Conservation (phyloP, 2,329 filamentous ascomycete genomes). For the Balansia obtecta region DNA sequence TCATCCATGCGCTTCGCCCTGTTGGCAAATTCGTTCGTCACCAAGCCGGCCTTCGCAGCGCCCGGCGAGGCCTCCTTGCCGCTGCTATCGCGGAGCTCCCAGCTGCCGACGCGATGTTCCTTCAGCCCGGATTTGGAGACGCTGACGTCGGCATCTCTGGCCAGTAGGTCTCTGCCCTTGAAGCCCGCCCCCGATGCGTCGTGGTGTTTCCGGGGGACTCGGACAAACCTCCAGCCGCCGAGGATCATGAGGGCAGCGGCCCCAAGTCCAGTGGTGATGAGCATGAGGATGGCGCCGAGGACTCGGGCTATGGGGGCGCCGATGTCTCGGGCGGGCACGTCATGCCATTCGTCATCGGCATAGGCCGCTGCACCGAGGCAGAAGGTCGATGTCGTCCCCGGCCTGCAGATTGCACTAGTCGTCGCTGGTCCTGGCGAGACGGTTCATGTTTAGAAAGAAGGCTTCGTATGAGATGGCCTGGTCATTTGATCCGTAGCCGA, state of each 20-base stretch:
- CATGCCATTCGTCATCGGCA: not conserved
- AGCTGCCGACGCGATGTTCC: conserved; percentile 36
- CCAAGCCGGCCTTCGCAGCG: conserved; percentile 10
- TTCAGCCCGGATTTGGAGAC: conserved; percentile 25
- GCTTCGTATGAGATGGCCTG: conserved; percentile 23
- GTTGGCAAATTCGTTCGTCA: conserved; percentile 13
- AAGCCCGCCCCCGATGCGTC: conserved; percentile 23
- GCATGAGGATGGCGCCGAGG: conserved; percentile 30
- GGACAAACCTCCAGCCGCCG: conserved; percentile 21
- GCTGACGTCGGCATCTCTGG: conserved; percentile 29
- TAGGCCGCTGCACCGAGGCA: conserved; percentile 15
- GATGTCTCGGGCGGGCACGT: conserved; percentile 8
- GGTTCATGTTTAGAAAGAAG: conserved; percentile 26
- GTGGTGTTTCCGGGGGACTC: conserved; percentile 6
- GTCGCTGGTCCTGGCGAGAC: conserved; percentile 20
- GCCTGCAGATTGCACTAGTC: conserved; percentile 34
- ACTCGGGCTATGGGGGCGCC: conserved; percentile 30
- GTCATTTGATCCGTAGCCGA: conserved; percentile 22
- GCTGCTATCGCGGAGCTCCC: conserved; percentile 29
- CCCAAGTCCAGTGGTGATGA: conserved; percentile 23
- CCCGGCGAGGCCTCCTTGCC: conserved; percentile 7
- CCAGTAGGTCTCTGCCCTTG: conserved; percentile 32
- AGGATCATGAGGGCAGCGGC: conserved; percentile 20
- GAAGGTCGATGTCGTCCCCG: conserved; percentile 21
- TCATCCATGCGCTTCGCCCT: conserved; percentile 12